These are phyloP conservation scores for Cucumis cinereus DNA, from an alignment of 306 rosid genomes.

Conservation along the genomic window DNA sequence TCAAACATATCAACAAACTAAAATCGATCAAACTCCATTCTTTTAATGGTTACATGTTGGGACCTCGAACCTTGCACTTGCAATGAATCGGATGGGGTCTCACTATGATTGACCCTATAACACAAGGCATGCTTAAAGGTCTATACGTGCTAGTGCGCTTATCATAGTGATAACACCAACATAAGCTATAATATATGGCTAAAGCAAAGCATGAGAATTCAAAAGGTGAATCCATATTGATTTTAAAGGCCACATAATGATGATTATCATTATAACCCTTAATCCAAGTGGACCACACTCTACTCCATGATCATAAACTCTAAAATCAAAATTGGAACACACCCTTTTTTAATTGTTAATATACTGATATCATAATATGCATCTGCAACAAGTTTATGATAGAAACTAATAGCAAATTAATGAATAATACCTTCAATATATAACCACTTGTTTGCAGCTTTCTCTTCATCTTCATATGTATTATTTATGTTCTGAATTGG, in stretches of 20 bases:
- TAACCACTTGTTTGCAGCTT: not conserved
- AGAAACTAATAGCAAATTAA: not conserved
- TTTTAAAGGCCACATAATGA: not conserved
- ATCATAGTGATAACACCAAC: not conserved
- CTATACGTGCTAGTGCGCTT: not conserved
- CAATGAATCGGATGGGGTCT: no score
- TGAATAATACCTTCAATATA: not conserved
- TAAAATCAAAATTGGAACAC: no score
- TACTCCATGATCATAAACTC: not conserved
- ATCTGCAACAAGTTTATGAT: not conserved
- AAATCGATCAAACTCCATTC: not conserved
- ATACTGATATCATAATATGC: no score
- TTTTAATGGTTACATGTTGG: no score
- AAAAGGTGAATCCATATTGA: not conserved
- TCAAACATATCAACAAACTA: not conserved
- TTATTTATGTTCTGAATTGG: not conserved
- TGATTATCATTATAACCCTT: not conserved
- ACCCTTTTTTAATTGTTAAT: no score
- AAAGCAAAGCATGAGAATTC: not conserved
- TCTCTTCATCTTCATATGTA: not conserved
- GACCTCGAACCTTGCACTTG: no score
- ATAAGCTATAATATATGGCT: not conserved
- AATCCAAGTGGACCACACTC: not conserved
- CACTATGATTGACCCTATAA: no score
- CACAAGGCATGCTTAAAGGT: not conserved